These are phyloP conservation scores for Heritiera littoralis DNA, from an alignment of 345 rosid species.

Conservation along the genomic window DNA sequence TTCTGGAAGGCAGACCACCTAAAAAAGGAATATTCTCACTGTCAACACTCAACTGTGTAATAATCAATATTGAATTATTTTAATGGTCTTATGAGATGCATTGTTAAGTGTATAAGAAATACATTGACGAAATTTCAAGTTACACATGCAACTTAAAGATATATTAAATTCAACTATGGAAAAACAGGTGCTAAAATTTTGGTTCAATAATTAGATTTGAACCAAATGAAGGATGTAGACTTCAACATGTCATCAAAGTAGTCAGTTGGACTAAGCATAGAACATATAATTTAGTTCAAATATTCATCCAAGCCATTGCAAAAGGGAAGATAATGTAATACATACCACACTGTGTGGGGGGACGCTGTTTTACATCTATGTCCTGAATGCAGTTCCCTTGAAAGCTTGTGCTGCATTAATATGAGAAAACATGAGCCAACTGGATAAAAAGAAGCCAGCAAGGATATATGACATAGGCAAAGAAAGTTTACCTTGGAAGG, in stretches of 20 bases:
- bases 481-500: slow-evolving; percentile 68
- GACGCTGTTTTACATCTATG: slow-evolving; percentile 69
- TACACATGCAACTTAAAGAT: not conserved
- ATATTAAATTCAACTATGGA: not conserved
- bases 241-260: not conserved
- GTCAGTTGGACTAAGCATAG: not conserved
- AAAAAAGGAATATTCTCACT: slow-evolving; percentile 20
- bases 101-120: not conserved
- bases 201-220: not conserved
- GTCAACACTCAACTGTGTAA: not conserved
- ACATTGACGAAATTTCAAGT: not conserved
- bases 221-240: slow-evolving; percentile 3
- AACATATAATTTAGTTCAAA: not conserved
- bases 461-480: slow-evolving; percentile 1
- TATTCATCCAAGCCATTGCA: not conserved
- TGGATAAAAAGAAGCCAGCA: slow-evolving; percentile 14
- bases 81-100: not conserved
- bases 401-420: slow-evolving; percentile 66
- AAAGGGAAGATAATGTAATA: slow-evolving; percentile 20
- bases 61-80: slow-evolving; percentile 7
- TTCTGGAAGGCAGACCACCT: slow-evolving; percentile 52
- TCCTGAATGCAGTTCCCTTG: slow-evolving; percentile 84
- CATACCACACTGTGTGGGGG: slow-evolving; percentile 68
- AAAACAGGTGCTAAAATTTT: not conserved
- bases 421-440: not conserved